Evolutionary conservation across 1,284 basidiomycete species (phyloP).

Genomic region (Marasmius oreades): DNA sequence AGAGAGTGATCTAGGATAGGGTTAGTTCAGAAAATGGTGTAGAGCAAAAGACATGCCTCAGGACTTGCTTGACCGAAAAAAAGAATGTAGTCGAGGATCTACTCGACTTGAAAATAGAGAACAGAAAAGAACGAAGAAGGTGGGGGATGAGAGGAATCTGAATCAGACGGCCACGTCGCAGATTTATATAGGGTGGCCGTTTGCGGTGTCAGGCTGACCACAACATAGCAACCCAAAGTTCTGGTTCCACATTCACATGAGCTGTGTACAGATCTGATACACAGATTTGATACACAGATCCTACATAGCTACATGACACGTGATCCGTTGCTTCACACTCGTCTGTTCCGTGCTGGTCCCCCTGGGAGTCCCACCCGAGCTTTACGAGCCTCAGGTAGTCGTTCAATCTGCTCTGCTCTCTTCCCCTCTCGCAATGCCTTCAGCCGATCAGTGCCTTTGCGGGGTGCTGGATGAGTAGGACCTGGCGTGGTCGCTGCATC

Average conservation of each 20-base stretch:
- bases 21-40: not conserved
- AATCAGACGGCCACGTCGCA: constrained; percentile 1
- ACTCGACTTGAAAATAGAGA: constrained; percentile 52
- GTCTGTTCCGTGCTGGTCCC: not conserved
- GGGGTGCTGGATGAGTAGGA: not conserved
- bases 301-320: too few relatives aligned
- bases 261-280: too few relatives aligned
- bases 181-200: constrained; percentile 13
- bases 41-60: constrained; percentile 6
- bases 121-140: constrained; percentile 31
- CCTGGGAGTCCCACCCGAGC: not conserved
- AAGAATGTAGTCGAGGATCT: constrained; percentile 48
- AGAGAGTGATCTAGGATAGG: constrained; percentile 54
- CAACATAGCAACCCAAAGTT: constrained; percentile 11
- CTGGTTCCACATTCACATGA: not conserved
- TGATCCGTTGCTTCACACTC: not conserved
- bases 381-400: constrained; percentile 1
- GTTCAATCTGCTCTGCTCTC: not conserved
- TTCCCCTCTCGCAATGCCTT: constrained; percentile 53
- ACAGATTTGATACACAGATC: too few relatives aligned
- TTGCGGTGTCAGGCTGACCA: not conserved
- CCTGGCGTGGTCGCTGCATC: constrained; percentile 25
- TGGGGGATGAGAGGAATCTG: constrained; percentile 14
- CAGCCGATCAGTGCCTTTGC: constrained; percentile 43
- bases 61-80: not conserved